Conservation (phyloP, 176 grass and related monocot genomes). For the Phyllostachys edulis region DNA sequence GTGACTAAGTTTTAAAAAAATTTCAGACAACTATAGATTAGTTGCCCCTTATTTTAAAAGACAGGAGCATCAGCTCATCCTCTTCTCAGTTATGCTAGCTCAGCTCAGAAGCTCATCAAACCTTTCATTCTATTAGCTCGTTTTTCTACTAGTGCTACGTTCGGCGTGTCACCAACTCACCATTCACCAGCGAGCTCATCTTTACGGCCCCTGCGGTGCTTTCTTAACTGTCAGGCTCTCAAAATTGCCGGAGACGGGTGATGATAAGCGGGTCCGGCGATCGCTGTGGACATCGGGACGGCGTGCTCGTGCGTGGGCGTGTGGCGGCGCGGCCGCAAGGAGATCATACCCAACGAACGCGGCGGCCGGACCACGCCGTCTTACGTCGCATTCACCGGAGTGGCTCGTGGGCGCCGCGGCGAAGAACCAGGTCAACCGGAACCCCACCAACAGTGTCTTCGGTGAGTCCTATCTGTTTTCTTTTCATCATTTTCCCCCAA, state of each 20-base stretch:
- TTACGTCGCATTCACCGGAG: conserved; percentile 8
- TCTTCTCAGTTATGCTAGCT: no score
- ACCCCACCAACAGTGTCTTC: conserved; percentile 12
- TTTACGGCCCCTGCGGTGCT: no score
- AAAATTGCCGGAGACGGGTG: neutral
- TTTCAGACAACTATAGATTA: no score
- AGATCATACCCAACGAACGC: neutral
- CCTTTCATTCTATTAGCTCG: no score
- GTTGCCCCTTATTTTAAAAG: no score
- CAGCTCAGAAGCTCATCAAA: no score
- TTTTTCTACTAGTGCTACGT: no score
- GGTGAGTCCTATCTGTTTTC: neutral
- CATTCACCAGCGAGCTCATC: no score
- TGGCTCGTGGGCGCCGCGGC: conserved; percentile 1
- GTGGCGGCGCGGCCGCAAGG: neutral
- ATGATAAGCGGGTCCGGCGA: neutral
- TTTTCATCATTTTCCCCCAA: neutral
- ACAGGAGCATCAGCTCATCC: no score
- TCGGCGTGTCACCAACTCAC: no score
- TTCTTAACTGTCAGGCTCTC: no score
- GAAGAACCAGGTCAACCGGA: conserved; percentile 1
- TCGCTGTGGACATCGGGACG: conserved; percentile 15
- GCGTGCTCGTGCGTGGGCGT: neutral
- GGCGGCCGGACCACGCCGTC: neutral
- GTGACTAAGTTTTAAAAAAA: no score